Evolutionary conservation across 495 filamentous ascomycete genomes (phyloP), one percentile per base, ranked within the genome.

Genomic region (Xanthoparmelia taractica): DNA sequence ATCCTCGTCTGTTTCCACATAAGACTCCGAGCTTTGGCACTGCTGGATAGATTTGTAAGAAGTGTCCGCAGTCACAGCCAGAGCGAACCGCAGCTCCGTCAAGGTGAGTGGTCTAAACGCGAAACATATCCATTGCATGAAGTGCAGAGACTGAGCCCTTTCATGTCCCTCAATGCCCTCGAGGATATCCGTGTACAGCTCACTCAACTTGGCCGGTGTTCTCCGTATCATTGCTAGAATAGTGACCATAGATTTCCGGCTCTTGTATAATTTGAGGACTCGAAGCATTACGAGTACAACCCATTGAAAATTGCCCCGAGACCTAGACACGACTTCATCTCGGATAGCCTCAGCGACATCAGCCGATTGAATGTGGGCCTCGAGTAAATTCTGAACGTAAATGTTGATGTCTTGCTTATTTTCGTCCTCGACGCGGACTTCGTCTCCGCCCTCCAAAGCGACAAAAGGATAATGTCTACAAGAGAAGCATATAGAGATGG

Each of bases 381-480:
- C 1, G 25, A 48, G n/a, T 13, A 20, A 36, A n/a, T 20, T 1
- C 41, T 12, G 12, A 1, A 36, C 33, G 8, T 60, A 60, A 0
- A 27, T 1, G 8, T n/a, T 29, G 41, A 50, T 34, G 25, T 60
- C 41, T 8, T 1, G 17, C 2, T 23, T 0, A 25, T 60, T 60
- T 13, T 38, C 11, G 20, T 60, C 1, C 15, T 60, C 58, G 8
- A 60, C 58, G 20, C 40, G 15, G 31, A 60, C 3, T 13, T 48
- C 41, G 29, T 36, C 5, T 5, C 58, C 41, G 25, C n/a, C 56
- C 25, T 50, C 58, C 1, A 60, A 48, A 4, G 40, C 40, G 20
- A 60, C 36, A 10, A 37, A 23, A 15, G 58, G 58, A 23, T 60
- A 60, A 4, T 60, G 58, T 11, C 58, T 41, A 37, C 41, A 60